Evolutionary conservation across 192 early-diverging fungal genomes (phyloP).

Genomic region (Umbelopsis ramanniana): DNA sequence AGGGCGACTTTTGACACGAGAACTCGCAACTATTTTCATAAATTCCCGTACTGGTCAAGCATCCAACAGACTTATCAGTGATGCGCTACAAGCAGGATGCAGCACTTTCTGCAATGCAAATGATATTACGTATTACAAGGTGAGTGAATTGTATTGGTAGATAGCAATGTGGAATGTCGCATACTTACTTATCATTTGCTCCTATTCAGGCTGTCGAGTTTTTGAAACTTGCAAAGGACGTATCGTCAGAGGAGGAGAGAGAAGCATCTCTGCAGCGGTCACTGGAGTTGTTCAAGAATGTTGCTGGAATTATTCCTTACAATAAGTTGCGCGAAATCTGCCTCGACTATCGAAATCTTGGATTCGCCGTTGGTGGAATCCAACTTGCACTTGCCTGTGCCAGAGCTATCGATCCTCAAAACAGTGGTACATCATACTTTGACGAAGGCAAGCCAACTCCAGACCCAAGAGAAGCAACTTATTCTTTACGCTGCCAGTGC

Average conservation of each 20-base stretch:
- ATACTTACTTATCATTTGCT: background rate
- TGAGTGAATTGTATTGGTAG: background rate
- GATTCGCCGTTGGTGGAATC: slow-evolving; percentile 28
- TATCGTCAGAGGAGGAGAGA: slow-evolving; percentile 21
- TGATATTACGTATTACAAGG: slow-evolving; percentile 37
- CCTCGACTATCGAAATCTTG: slow-evolving; percentile 19
- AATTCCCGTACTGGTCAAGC: slow-evolving; percentile 8
- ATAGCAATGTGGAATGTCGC: background rate
- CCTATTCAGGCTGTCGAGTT: slow-evolving; percentile 30
- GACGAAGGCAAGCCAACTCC: slow-evolving; percentile 1
- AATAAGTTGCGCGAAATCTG: slow-evolving; percentile 24
- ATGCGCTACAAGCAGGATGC: slow-evolving; percentile 19
- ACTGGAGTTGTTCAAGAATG: slow-evolving; percentile 25
- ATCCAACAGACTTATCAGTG: slow-evolving; percentile 17
- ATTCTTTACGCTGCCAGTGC: slow-evolving; percentile 1
- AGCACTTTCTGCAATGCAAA: slow-evolving; percentile 22
- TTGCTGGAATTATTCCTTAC: slow-evolving; percentile 23
- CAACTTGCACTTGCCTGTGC: slow-evolving; percentile 37
- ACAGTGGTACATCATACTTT: slow-evolving; percentile 19
- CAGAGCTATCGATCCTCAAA: slow-evolving; percentile 26
- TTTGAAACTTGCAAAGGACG: slow-evolving; percentile 16
- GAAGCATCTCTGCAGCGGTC: slow-evolving; percentile 17
- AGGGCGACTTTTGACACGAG: slow-evolving; percentile 24
- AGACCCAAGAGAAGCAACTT: background rate
- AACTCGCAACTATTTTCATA: slow-evolving; percentile 32